Evolutionary conservation across 2,329 filamentous ascomycete genomes (phyloP).

Genomic region (Lachnum nothofagi): DNA sequence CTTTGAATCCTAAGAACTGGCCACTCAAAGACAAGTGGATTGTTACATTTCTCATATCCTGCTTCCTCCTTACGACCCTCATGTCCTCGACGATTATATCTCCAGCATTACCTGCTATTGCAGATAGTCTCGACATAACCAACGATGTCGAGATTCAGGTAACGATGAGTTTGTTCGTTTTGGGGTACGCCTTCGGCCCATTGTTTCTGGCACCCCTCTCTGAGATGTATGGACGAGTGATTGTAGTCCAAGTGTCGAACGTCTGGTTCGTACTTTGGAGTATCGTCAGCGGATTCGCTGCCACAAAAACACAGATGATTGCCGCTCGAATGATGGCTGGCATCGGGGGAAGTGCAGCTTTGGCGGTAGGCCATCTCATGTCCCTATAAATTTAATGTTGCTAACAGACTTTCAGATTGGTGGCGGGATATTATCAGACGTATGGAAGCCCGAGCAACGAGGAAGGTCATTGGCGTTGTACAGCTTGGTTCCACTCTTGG

Average conservation of each 20-base stretch:
- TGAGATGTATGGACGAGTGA: slow-evolving; percentile 41
- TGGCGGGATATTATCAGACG: slow-evolving; percentile 40
- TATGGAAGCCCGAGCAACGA: slow-evolving; percentile 42
- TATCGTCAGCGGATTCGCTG: slow-evolving; percentile 43
- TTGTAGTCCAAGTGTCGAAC: slow-evolving; percentile 39
- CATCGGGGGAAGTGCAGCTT: slow-evolving; percentile 41
- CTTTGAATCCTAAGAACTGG: slow-evolving; percentile 15
- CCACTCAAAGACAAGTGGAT: slow-evolving; percentile 38
- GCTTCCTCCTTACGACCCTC: slow-evolving; percentile 44
- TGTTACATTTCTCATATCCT: slow-evolving; percentile 42
- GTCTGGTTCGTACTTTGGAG: slow-evolving; percentile 49
- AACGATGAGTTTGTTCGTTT: slow-evolving; percentile 41
- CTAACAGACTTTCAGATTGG: slow-evolving; percentile 29
- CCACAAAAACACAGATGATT: slow-evolving; percentile 38
- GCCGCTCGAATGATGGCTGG: slow-evolving; percentile 41
- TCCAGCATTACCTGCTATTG: slow-evolving; percentile 44
- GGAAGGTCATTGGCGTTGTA: slow-evolving; percentile 35
- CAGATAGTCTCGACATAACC: slow-evolving; percentile 46
- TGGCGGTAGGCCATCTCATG: slow-evolving; percentile 32
- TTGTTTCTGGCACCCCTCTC: slow-evolving; percentile 55
- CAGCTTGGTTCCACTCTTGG: slow-evolving; percentile 24
- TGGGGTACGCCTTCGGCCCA: slow-evolving; percentile 43
- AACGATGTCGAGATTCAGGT: slow-evolving; percentile 37
- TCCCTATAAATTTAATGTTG: not conserved
- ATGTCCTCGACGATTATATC: slow-evolving; percentile 49